Conservation (phyloP, 2,329 filamentous ascomycete genomes). For the Diaporthe destruens region DNA sequence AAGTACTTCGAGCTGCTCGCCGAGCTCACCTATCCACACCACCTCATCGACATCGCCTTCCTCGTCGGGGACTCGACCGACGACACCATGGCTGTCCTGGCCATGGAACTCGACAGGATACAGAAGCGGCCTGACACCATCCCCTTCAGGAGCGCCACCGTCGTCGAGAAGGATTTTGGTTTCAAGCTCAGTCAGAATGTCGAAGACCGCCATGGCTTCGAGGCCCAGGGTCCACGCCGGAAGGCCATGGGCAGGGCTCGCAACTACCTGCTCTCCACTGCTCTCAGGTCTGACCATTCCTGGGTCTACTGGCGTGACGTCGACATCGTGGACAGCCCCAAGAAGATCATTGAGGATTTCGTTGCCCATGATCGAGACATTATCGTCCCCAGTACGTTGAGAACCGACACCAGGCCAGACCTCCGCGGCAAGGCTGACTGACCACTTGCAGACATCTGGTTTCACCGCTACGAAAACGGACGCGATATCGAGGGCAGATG, state of each 20-base stretch:
- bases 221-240: slow-evolving; percentile 87
- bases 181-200: slow-evolving; percentile 81
- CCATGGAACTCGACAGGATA: slow-evolving; percentile 87
- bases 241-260: slow-evolving; percentile 91
- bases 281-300: slow-evolving; percentile 92
- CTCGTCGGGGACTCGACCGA: slow-evolving; percentile 92
- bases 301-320: slow-evolving; percentile 99
- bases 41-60: slow-evolving; percentile 95
- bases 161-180: slow-evolving; percentile 94
- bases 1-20: slow-evolving; percentile 95
- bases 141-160: slow-evolving; percentile 85
- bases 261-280: slow-evolving; percentile 88
- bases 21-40: slow-evolving; percentile 92
- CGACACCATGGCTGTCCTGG: slow-evolving; percentile 89
- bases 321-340: slow-evolving; percentile 92
- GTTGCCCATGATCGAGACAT: slow-evolving; percentile 94
- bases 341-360: slow-evolving; percentile 92
- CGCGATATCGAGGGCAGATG: slow-evolving; percentile 94
- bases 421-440: slow-evolving; percentile 49
- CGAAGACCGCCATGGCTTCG: slow-evolving; percentile 85
- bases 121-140: slow-evolving; percentile 84
- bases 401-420: neutral
- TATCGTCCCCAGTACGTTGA: slow-evolving; percentile 87
- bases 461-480: slow-evolving; percentile 86
- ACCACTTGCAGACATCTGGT: slow-evolving; percentile 84